Evolutionary conservation across 306 rosid species (phyloP).

Genomic region (Prunus persica): Prunus_persica_NCBIv2 NC_034012.1:8372001-8372500

Average conservation of each 20-base stretch:
- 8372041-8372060: conserved; percentile 48
- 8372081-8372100: conserved; percentile 53
- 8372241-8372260: conserved; percentile 60
- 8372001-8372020: conserved; percentile 38
- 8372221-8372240: conserved; percentile 68
- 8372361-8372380: conserved; percentile 71
- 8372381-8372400: conserved; percentile 67
- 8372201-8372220: conserved; percentile 68
- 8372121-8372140: conserved; percentile 41
- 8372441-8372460: conserved; percentile 60
- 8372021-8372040: conserved; percentile 49
- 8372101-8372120: conserved; percentile 50
- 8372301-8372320: conserved; percentile 58
- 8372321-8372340: conserved; percentile 71
- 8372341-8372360: conserved; percentile 66
- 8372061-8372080: conserved; percentile 50
- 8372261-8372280: conserved; percentile 77
- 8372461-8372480: conserved; percentile 51
- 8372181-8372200: conserved; percentile 65
- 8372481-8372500: conserved; percentile 70
- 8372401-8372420: conserved; percentile 60
- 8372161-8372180: conserved; percentile 43
- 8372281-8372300: conserved; percentile 69
- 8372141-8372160: conserved; percentile 30
- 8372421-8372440: conserved; percentile 66